Conservation (phyloP, 2,329 filamentous ascomycete species). For the Trichoderma simmonsii region DNA sequence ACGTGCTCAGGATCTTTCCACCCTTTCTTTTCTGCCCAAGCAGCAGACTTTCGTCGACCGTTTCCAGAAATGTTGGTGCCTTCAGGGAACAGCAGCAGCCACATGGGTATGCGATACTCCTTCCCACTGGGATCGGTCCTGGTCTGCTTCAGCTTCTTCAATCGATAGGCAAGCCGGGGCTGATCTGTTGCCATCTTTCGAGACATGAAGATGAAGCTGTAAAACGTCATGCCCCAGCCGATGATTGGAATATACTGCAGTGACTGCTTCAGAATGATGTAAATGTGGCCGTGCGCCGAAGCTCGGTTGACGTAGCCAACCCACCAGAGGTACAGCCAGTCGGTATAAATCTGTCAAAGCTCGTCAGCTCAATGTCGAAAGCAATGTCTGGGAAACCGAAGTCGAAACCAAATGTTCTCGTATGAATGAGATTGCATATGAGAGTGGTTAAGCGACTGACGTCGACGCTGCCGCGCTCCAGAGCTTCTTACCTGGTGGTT, state of each 20-base stretch:
- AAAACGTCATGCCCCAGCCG: slow-evolving; percentile 79
- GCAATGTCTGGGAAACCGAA: not conserved
- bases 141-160: slow-evolving; percentile 63
- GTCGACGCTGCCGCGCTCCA: not conserved
- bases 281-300: slow-evolving; percentile 78
- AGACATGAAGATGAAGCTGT: slow-evolving; percentile 89
- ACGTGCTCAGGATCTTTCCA: slow-evolving; percentile 70
- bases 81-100: slow-evolving; percentile 84
- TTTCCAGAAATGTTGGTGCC: slow-evolving; percentile 77
- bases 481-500: slow-evolving; percentile 69
- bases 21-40: slow-evolving; percentile 74
- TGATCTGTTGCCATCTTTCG: slow-evolving; percentile 82
- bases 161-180: slow-evolving; percentile 68
- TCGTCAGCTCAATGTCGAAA: not conserved
- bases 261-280: slow-evolving; percentile 87
- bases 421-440: not conserved
- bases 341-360: slow-evolving; percentile 66
- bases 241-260: slow-evolving; percentile 77
- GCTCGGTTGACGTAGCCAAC: slow-evolving; percentile 76
- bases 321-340: slow-evolving; percentile 95
- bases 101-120: slow-evolving; percentile 73
- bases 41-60: slow-evolving; percentile 65
- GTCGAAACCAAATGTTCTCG: not conserved
- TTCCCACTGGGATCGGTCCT: slow-evolving; percentile 53
- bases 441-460: not conserved